Evolutionary conservation across 345 rosid genomes (phyloP).

Genomic region (Psidium guajava): DNA sequence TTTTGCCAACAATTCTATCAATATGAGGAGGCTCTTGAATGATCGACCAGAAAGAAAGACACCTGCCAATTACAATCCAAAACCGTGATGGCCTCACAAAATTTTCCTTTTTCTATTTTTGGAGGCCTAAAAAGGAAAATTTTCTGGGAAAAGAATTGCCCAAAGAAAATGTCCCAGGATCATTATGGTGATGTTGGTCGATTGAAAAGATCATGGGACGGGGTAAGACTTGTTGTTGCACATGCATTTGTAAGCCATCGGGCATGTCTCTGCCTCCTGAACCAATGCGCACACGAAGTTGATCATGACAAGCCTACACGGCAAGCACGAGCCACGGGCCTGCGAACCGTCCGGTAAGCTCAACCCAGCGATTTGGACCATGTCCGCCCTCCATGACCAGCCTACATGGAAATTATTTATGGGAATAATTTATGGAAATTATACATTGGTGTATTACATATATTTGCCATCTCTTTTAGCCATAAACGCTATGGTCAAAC

Average conservation of each 20-base stretch:
- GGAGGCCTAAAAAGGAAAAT: not conserved
- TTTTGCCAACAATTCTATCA: not conserved
- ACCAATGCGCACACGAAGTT: constrained; percentile 80
- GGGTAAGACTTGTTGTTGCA: constrained; percentile 81
- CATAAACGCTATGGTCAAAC: not conserved
- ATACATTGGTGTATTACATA: not conserved
- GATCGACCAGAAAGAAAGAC: not conserved
- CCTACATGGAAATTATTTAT: too few species aligned
- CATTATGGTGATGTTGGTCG: not conserved
- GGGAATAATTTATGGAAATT: not conserved
- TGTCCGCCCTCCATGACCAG: constrained; percentile 11
- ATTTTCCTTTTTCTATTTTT: not conserved
- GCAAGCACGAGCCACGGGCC: constrained; percentile 87
- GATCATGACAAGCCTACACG: constrained; percentile 85
- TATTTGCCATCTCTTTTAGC: not conserved
- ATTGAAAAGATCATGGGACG: constrained; percentile 37
- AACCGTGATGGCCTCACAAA: not conserved
- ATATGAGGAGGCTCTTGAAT: not conserved
- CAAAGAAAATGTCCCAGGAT: not conserved
- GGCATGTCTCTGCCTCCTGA: constrained; percentile 94
- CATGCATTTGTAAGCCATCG: constrained; percentile 96
- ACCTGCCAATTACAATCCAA: not conserved
- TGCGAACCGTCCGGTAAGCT: constrained; percentile 84
- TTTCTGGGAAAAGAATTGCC: not conserved
- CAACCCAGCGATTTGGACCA: constrained; percentile 75